Evolutionary conservation across 768 basidiomycete species (phyloP).

Genomic region (Pulveroboletus frians): DNA sequence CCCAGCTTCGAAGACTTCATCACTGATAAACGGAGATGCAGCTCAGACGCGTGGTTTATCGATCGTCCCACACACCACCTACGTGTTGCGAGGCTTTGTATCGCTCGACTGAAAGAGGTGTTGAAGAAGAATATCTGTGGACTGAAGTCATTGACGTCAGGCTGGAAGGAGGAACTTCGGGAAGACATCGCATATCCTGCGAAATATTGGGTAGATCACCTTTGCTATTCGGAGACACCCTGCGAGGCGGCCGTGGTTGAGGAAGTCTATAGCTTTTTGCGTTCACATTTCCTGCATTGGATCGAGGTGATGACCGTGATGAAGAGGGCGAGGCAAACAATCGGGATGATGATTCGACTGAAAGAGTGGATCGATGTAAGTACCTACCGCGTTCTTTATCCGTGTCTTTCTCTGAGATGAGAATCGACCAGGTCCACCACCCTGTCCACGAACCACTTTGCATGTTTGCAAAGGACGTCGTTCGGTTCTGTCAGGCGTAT

Average conservation of each 20-base stretch:
- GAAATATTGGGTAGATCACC: constrained; percentile 27
- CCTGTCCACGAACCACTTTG: constrained; percentile 13
- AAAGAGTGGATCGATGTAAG: constrained; percentile 27
- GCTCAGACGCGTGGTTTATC: constrained; percentile 27
- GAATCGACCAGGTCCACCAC: constrained; percentile 10
- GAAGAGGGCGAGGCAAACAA: constrained; percentile 30
- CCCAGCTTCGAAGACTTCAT: constrained; percentile 34
- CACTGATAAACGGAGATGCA: constrained; percentile 27
- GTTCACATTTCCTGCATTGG: constrained; percentile 30
- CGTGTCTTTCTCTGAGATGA: not conserved
- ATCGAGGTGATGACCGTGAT: constrained; percentile 31
- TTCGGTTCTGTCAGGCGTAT: constrained; percentile 31
- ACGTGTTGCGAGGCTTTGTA: constrained; percentile 23
- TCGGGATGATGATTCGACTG: constrained; percentile 21
- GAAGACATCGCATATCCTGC: constrained; percentile 27
- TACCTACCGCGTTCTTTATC: not conserved
- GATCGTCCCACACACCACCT: constrained; percentile 20
- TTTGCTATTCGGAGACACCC: constrained; percentile 13
- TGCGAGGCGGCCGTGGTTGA: constrained; percentile 6
- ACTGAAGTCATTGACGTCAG: constrained; percentile 16
- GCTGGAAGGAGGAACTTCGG: constrained; percentile 13
- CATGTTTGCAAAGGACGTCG: constrained; percentile 21
- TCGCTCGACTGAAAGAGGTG: constrained; percentile 9
- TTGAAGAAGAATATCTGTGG: constrained; percentile 26
- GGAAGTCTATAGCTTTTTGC: constrained; percentile 19